phyloP scores from a whole-genome alignment of 1,139 yeast species.

The Yamadazyma atmosphaerica region DNA sequence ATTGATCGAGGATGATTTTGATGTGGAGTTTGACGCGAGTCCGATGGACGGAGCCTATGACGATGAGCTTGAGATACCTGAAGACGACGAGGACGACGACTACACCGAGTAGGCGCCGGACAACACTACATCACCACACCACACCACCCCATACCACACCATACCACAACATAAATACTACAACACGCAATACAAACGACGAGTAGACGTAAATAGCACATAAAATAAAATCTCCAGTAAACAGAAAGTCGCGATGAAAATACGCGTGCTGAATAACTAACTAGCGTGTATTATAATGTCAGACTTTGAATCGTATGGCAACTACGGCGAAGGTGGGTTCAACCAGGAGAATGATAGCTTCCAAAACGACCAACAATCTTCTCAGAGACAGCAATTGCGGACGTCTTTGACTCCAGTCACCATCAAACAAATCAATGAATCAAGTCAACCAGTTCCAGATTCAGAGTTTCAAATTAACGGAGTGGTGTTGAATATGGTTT shows the following conservation, averaged over 20 bases:
- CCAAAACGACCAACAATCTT: constrained; percentile 13
- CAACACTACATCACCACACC: no score
- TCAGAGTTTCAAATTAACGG: constrained; percentile 72
- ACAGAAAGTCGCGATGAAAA: constrained; percentile 1
- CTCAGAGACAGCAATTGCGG: constrained; percentile 39
- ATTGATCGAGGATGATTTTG: constrained; percentile 5
- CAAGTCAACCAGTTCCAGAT: constrained; percentile 67
- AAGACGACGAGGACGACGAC: constrained; percentile 11
- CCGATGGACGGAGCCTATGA: constrained; percentile 7
- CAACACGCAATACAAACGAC: no score
- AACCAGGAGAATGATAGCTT: constrained; percentile 21
- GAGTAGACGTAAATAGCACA: neutral
- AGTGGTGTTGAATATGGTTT: constrained; percentile 58
- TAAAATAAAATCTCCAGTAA: no score
- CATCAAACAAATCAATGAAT: constrained; percentile 71
- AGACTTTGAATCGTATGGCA: constrained; percentile 22
- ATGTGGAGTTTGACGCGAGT: constrained; percentile 1
- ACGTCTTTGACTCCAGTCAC: constrained; percentile 75
- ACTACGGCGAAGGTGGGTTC: constrained; percentile 37
- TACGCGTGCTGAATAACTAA: neutral
- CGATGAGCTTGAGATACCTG: constrained; percentile 7
- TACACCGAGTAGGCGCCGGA: constrained; percentile 7
- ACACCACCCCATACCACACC: no score
- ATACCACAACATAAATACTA: no score
- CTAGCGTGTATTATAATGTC: constrained; percentile 17